Evolutionary conservation across 805 yeast species (phyloP).

Genomic region (Blastobotrys muscicola): DNA sequence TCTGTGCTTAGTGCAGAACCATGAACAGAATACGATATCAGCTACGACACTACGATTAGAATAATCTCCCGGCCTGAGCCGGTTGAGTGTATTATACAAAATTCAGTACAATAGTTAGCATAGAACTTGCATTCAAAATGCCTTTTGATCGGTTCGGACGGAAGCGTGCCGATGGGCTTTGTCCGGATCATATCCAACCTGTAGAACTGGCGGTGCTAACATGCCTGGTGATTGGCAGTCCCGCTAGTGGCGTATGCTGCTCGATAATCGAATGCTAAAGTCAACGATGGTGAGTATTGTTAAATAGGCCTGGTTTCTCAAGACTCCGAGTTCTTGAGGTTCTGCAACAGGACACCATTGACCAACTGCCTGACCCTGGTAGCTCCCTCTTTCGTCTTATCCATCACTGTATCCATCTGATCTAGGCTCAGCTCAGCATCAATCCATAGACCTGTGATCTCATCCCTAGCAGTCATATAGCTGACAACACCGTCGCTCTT

Average conservation of each 20-base stretch:
- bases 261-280: too few relatives aligned
- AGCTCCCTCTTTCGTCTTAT: conserved; percentile 36
- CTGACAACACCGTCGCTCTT: conserved; percentile 33
- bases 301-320: too few relatives aligned
- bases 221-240: too few relatives aligned
- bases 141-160: too few relatives aligned
- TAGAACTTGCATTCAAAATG: background rate
- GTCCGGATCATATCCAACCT: too few relatives aligned
- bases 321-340: conserved; percentile 8
- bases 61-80: background rate
- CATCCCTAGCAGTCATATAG: conserved; percentile 38
- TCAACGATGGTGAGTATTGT: too few relatives aligned
- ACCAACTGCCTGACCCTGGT: conserved; percentile 35
- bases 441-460: conserved; percentile 47
- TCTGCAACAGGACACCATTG: conserved; percentile 34
- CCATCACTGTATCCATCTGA: conserved; percentile 25
- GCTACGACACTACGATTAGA: background rate
- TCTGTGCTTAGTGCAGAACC: conserved; percentile 4
- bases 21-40: background rate
- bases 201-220: too few relatives aligned
- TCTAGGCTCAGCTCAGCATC: conserved; percentile 27
- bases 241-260: too few relatives aligned
- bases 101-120: too few relatives aligned
- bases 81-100: too few relatives aligned
- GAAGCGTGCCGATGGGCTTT: too few relatives aligned